Base-by-base conservation (phyloP, 1,139 yeast genomes). In the Hanseniaspora gamundiae region DNA sequence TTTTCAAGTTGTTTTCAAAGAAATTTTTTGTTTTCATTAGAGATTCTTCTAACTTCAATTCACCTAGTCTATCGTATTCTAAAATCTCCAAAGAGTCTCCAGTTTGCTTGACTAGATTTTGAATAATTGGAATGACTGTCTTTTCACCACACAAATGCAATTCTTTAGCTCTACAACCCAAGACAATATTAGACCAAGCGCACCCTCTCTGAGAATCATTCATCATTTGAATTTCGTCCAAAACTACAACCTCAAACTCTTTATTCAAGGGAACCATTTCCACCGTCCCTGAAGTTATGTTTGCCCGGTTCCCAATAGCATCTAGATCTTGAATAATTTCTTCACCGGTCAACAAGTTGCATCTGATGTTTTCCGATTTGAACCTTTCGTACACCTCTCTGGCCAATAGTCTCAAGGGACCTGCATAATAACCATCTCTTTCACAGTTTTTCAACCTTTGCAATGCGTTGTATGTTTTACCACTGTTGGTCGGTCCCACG, bases 181-280 rank as follows among this genome's bases (percentile, higher is more conserved):
- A 65, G 2, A 91, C 68, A 0, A 95, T 97, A 54, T 78, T 78
- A 0, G 96, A 84, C 98, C 98, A 91, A 0, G 96, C 94, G 65
- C 85, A 80, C 0, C 99, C 99, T 50, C 99, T 66, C 26, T 67
- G 67, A 6, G 68, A 67, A 58, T 88, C 95, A 4, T 76, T 78
- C 54, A 91, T 77, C 97, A 93, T 87, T 59, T 91, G 99, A 49
- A 93, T 91, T 59, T 91, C 99, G 65, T 91, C 99, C 38, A 91
- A 74, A 21, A 91, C 91, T 44, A 94, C 91, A 19, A 87, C 80
- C 51, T 93, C 98, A 71, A 82, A 76, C 36, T 73, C 71, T 40
- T 71, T 73, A 43, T 67, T 68, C 40, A 78, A 54, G 11, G 91
- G 85, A 20, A 87, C 71, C 98, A 93, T 91, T 57, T 93, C 99